Conservation (phyloP, 306 rosid species). For the Coriaria nepalensis region DNA sequence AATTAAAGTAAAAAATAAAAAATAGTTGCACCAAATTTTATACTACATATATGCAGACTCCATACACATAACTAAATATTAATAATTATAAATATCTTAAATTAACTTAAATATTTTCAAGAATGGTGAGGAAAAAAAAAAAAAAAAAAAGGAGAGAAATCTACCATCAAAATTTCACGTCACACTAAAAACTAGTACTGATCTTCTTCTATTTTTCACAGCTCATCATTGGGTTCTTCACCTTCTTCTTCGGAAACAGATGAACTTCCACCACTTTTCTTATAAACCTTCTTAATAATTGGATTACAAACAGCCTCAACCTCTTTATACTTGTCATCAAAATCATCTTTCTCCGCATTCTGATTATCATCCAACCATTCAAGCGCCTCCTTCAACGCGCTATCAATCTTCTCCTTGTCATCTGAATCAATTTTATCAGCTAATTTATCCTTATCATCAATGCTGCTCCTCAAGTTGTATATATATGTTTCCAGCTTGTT, state of each 20-base stretch:
- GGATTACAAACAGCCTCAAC: slow-evolving; percentile 35
- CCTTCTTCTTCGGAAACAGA: slow-evolving; percentile 22
- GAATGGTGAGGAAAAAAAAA: no score
- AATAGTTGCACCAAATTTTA: no score
- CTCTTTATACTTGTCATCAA: slow-evolving; percentile 35
- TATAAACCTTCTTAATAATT: slow-evolving; percentile 23
- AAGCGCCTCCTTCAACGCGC: slow-evolving; percentile 22
- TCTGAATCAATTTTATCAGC: slow-evolving; percentile 34
- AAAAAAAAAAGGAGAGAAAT: no score
- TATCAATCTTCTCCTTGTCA: slow-evolving; percentile 38
- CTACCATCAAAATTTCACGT: no score
- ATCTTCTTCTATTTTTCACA: slow-evolving; percentile 12
- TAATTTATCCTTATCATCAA: slow-evolving; percentile 29
- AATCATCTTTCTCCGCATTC: slow-evolving; percentile 28
- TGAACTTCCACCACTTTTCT: slow-evolving; percentile 29
- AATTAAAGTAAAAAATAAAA: no score
- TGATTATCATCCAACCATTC: slow-evolving; percentile 45
- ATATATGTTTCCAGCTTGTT: slow-evolving; percentile 40
- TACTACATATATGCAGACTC: no score
- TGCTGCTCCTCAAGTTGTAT: slow-evolving; percentile 31
- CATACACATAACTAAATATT: no score
- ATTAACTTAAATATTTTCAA: no score
- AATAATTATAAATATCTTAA: no score
- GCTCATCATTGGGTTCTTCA: slow-evolving; percentile 30
- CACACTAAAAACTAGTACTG: no score